Evolutionary conservation across 768 basidiomycete species (phyloP).

Genomic region (Mycena amicta): DNA sequence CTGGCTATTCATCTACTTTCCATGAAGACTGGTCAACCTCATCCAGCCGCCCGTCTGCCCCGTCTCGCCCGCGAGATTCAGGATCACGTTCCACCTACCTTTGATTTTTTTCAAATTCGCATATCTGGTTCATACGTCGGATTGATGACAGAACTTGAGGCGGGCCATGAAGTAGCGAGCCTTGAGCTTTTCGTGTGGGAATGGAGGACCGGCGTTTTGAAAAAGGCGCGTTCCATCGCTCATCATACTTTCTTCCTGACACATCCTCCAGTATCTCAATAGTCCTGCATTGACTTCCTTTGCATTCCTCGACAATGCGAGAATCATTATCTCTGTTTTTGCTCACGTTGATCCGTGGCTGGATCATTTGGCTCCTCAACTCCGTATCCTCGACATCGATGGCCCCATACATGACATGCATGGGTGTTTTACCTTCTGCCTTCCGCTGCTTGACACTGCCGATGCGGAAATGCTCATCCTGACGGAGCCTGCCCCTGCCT

Average conservation of each 20-base stretch:
- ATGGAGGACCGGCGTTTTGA: slow-evolving; percentile 32
- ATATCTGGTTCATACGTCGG: slow-evolving; percentile 34
- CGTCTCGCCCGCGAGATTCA: slow-evolving; percentile 4
- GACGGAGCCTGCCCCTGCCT: slow-evolving; percentile 35
- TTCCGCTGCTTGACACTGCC: slow-evolving; percentile 23
- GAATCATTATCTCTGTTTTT: slow-evolving; percentile 4
- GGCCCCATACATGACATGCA: not conserved
- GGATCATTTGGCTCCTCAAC: not conserved
- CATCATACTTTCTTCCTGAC: not conserved
- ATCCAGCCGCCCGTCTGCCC: slow-evolving; percentile 23
- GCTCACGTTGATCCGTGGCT: not conserved
- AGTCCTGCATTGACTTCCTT: slow-evolving; percentile 31
- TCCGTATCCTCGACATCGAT: slow-evolving; percentile 12
- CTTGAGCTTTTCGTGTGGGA: slow-evolving; percentile 34
- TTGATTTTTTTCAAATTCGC: slow-evolving; percentile 29
- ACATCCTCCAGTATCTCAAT: slow-evolving; percentile 22
- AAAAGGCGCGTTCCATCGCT: slow-evolving; percentile 28
- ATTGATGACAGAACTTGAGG: slow-evolving; percentile 25
- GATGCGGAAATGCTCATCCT: slow-evolving; percentile 29
- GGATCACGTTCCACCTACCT: not conserved
- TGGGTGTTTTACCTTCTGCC: slow-evolving; percentile 28
- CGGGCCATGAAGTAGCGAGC: not conserved
- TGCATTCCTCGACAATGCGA: slow-evolving; percentile 30
- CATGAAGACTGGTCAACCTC: slow-evolving; percentile 31
- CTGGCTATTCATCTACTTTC: slow-evolving; percentile 28